Percentiles rank a stretch among this genome's conserved stretches.
phyloP scores from a whole-genome alignment of 306 rosid genomes.

The Pyrus bretschneideri region DNA sequence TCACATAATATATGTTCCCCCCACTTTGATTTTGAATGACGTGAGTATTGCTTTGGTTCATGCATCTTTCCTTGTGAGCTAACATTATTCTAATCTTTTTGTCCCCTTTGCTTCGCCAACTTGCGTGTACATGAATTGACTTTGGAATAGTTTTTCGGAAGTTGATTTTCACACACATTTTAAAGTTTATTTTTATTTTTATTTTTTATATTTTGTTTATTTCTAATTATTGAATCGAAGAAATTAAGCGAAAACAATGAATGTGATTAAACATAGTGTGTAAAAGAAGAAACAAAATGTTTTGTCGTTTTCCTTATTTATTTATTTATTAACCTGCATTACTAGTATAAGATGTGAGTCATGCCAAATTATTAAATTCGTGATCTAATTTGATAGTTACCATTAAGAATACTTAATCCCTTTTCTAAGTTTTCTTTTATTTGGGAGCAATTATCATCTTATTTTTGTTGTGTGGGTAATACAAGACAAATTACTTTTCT shows the following conservation, averaged over 20 bases:
- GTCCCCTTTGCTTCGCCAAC: conserved; percentile 1
- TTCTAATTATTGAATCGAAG: too few species aligned
- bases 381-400: not conserved
- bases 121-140: not conserved
- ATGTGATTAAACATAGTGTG: too few species aligned
- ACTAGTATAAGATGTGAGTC: not conserved
- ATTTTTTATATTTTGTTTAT: too few species aligned
- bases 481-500: too few species aligned
- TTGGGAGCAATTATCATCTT: not conserved
- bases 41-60: conserved; percentile 24
- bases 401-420: not conserved
- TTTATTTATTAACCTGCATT: too few species aligned
- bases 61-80: conserved; percentile 19
- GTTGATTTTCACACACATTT: too few species aligned
- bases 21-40: conserved; percentile 24
- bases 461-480: too few species aligned
- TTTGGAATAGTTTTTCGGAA: not conserved
- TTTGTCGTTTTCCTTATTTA: too few species aligned
- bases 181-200: too few species aligned
- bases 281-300: too few species aligned
- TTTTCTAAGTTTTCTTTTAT: not conserved
- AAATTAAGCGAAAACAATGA: too few species aligned
- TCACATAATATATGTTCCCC: conserved; percentile 9
- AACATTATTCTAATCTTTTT: not conserved
- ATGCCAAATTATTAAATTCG: not conserved